Evolutionary conservation across 2,329 filamentous ascomycete species (phyloP), one percentile per base, ranked within the genome.

Genomic region (Nigrograna mackinnonii): DNA sequence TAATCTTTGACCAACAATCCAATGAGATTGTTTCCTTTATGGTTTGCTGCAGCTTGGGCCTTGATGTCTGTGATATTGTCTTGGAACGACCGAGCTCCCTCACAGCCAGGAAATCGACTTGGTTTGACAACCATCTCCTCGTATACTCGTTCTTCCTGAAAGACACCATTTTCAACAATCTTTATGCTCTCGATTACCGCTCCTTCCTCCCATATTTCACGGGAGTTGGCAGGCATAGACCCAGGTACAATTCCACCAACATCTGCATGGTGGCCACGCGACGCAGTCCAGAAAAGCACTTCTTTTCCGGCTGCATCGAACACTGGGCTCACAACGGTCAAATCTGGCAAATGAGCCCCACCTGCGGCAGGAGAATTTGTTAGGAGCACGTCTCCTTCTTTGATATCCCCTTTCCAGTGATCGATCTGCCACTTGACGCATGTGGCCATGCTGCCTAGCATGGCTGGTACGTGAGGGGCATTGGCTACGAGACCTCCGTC

Each of bases 221-320:
- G 70, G 6, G 64, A 69, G 26, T 72, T 67, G 3, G 72, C 68
- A 48, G 69, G 69, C 72, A 75, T 74, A 4, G 66, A 68, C 3
- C 64, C 68, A 6, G 66, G 68, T 5, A 64, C 61, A 16, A 67
- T 66, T 2, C 70, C 70, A 7, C 70, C 88, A 51, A 91, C 90
- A 56, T 91, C 87, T 9, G 87, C 86, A 55, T 91, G 87, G 60
- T 91, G 87, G 0, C 86, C 87, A 28, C 86, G 78, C 3, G 84
- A 87, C 1, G 87, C 87, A 2, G 87, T 86, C 49, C 89, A 91
- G 66, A 91, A 91, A 39, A 89, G 76, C 43, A 90, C 89, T n/a
- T 84, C 79, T 39, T 84, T 79, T 2, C 82, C 83, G 11, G 11
- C 24, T 14, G 24, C 47, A 82, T 81, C 64, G 89, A 91, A 28